A percentile compares a stretch with the other conserved stretches of the same genome.
Conservation (phyloP, 2,329 filamentous ascomycete genomes). For the Alternaria sp. region DNA sequence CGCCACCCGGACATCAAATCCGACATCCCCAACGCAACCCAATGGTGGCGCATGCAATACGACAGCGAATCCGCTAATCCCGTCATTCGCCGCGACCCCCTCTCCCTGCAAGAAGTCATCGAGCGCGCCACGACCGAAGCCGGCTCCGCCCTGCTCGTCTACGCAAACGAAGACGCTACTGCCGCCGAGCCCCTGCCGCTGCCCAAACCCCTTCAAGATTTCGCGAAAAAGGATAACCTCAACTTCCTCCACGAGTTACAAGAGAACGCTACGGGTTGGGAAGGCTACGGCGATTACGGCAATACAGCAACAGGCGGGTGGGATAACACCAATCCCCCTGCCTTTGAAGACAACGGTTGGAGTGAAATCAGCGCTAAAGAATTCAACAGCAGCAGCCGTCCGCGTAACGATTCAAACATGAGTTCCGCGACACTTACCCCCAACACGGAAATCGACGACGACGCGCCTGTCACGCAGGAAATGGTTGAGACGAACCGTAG, state of each 20-base stretch:
- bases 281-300: conserved; percentile 12
- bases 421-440: conserved; percentile 44
- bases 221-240: conserved; percentile 59
- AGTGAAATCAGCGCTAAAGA: conserved; percentile 26
- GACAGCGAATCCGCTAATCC: conserved; percentile 30
- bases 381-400: conserved; percentile 17
- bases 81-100: conserved; percentile 41
- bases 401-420: conserved; percentile 21
- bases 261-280: conserved; percentile 20
- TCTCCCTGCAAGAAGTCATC: conserved; percentile 62
- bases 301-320: conserved; percentile 22
- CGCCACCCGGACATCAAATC: conserved; percentile 49
- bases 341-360: conserved; percentile 30
- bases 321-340: conserved; percentile 13
- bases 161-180: conserved; percentile 58
- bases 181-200: conserved; percentile 25
- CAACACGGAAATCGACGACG: conserved; percentile 41
- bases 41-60: conserved; percentile 50
- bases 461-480: conserved; percentile 23
- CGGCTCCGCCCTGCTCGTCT: conserved; percentile 62
- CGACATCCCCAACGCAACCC: conserved; percentile 22
- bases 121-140: conserved; percentile 60
- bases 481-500: conserved; percentile 36
- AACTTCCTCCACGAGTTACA: conserved; percentile 42
- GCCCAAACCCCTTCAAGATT: conserved; percentile 43